Conservation (phyloP, 129 eudicot species). For the Dittrichia graveolens region DNA sequence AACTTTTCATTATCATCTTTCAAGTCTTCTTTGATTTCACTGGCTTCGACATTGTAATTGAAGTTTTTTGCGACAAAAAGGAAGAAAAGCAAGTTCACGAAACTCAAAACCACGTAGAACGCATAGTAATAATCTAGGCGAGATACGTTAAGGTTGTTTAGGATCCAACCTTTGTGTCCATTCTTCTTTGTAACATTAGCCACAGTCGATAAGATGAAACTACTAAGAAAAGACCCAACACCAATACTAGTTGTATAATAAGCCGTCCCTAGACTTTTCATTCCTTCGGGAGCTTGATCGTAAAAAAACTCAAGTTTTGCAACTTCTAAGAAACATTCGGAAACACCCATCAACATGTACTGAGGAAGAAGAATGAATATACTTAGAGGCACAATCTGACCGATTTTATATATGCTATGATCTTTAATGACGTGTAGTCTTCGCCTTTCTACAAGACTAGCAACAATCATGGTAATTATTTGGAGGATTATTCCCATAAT, state of each 20-base stretch:
- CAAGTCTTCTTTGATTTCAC: conserved; percentile 26
- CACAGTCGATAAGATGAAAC: conserved; percentile 53
- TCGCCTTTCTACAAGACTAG: conserved; percentile 50
- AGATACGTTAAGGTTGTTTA: conserved; percentile 54
- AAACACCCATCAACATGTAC: conserved; percentile 52
- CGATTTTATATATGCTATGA: conserved; percentile 39
- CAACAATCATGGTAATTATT: conserved; percentile 39
- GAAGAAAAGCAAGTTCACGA: conserved; percentile 54
- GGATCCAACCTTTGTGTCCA: conserved; percentile 60
- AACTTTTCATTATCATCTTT: conserved; percentile 26
- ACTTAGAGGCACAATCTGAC: conserved; percentile 53
- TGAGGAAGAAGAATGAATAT: conserved; percentile 75
- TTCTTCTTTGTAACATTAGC: conserved; percentile 52
- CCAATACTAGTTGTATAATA: conserved; percentile 57
- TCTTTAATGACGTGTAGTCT: conserved; percentile 43
- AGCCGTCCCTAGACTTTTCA: conserved; percentile 82
- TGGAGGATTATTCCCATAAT: conserved; percentile 57
- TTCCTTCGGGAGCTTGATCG: conserved; percentile 81
- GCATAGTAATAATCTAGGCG: conserved; percentile 65
- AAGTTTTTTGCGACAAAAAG: conserved; percentile 45
- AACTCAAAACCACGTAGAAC: conserved; percentile 50
- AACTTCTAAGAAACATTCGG: conserved; percentile 60
- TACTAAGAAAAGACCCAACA: conserved; percentile 59
- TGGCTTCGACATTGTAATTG: conserved; percentile 41
- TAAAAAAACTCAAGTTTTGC: conserved; percentile 77